Evolutionary conservation across 225 moss, liverwort and hornwort genomes (phyloP).

Genomic region (Neckera pumila): DNA sequence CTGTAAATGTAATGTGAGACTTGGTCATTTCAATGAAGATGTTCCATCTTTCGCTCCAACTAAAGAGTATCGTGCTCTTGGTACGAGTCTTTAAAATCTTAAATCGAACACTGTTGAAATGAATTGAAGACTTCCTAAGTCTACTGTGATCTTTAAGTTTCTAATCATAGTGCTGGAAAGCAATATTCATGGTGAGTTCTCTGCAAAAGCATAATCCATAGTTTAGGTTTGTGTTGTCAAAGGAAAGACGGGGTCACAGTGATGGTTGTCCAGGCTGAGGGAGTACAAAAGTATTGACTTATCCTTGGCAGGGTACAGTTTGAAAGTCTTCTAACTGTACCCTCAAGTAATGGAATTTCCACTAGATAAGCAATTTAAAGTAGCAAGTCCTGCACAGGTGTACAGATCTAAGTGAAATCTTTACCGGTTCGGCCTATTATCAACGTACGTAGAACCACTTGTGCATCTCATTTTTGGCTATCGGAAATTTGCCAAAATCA

Average conservation of each 20-base stretch:
- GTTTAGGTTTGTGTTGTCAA: background rate
- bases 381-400: background rate
- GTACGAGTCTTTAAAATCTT: background rate
- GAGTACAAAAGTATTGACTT: background rate
- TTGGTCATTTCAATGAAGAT: background rate
- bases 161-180: background rate
- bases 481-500: background rate
- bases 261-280: background rate
- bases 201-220: background rate
- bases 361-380: background rate
- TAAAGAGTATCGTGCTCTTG: background rate
- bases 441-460: background rate
- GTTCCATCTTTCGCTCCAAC: background rate
- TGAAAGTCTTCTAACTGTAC: background rate
- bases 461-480: background rate
- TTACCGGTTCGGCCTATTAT: too few relatives aligned
- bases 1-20: background rate
- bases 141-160: background rate
- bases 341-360: background rate
- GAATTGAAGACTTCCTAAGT: background rate
- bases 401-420: background rate
- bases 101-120: background rate
- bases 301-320: background rate
- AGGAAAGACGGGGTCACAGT: background rate
- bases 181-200: background rate